Percentiles rank a stretch among this genome's conserved stretches.
Evolutionary conservation across 495 filamentous ascomycete genomes (phyloP).

Genomic region (Penicillium maclennaniae): DNA sequence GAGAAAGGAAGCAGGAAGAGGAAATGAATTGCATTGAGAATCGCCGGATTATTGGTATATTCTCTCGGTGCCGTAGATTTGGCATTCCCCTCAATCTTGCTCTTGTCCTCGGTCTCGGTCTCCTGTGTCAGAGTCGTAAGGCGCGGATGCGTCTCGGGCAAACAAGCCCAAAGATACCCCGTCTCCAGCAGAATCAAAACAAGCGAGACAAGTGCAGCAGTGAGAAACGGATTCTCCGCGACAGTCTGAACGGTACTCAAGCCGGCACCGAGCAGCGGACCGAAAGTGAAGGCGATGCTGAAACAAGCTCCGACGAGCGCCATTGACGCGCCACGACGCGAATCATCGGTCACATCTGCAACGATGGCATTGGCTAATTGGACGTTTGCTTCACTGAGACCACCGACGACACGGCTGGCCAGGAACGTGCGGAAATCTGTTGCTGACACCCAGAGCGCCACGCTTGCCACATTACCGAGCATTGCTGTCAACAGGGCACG

Average conservation of each 20-base stretch:
- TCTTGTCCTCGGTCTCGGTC: conserved; percentile 2
- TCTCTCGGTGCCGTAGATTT: conserved; percentile 5
- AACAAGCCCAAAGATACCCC: conserved; percentile 74
- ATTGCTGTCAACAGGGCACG: conserved; percentile 88
- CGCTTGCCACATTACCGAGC: conserved; percentile 89
- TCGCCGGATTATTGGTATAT: conserved; percentile 72
- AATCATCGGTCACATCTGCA: conserved; percentile 86
- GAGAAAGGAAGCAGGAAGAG: conserved; percentile 94
- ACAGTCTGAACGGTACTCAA: conserved; percentile 71
- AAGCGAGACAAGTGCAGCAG: conserved; percentile 80
- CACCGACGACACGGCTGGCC: conserved; percentile 85
- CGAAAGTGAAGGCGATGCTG: conserved; percentile 94
- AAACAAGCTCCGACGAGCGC: conserved; percentile 95
- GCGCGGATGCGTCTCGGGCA: conserved; percentile 83
- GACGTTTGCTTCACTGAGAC: conserved; percentile 93
- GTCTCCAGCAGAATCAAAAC: conserved; percentile 82
- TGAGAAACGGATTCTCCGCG: conserved; percentile 86
- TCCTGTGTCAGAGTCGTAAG: conserved; percentile 34
- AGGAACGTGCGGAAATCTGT: conserved; percentile 95
- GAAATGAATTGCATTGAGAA: conserved; percentile 87
- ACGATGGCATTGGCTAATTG: conserved; percentile 96
- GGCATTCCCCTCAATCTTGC: not conserved
- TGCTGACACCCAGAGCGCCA: conserved; percentile 89
- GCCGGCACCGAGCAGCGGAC: conserved; percentile 84
- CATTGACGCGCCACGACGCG: conserved; percentile 82